Base-by-base conservation (phyloP, 805 yeast species). In the Candida ponderosae region DNA sequence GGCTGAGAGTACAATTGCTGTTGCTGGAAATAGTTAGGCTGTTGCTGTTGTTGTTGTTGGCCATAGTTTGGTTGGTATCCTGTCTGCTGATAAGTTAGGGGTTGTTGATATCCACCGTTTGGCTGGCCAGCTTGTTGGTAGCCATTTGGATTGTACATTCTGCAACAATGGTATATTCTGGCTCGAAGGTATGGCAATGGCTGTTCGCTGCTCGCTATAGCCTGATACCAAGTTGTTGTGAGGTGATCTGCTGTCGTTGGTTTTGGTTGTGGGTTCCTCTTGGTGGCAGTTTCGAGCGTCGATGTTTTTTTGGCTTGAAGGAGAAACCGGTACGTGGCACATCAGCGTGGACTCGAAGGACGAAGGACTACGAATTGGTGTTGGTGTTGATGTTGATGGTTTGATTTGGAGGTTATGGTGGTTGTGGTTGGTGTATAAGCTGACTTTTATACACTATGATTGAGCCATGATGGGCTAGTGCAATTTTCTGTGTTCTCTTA, bases 31-130 rank as follows among this genome's bases (percentile, higher is more conserved):
- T 10, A 33, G 30, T 16, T 24, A 41, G n/a, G 45, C 38, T 29
- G 48, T 39, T 38, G 53, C 29, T 44, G 45, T 18, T 47, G 54
- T 6, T 38, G 44, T 20, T 40, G 54, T 40, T 46, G 49, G n/a
- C 39, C 39, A 34, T 36, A 40, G 23, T 39, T 20, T 13, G 38
- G 40, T 31, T 41, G 44, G 1, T 32, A 42, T 18, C 49, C 50
- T 7, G 46, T 42, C 26, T 40, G 51, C 36, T 45, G 47, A 19
- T 41, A 33, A 17, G 43, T 43, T 7, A 43, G 37, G 10, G 38
- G 49, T 18, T 43, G 52, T 13, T 40, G 40, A 18, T n/a, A n/a
- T n/a, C n/a, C n/a, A n/a, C n/a, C n/a, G n/a, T n/a, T n/a, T n/a
- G 42, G 36, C 18, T 34, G 41, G 10, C 47, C 50, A 4, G 49